These are phyloP conservation scores for Lipomyces lipofer DNA, from an alignment of 805 yeast genomes.

Conservation along the genomic window DNA sequence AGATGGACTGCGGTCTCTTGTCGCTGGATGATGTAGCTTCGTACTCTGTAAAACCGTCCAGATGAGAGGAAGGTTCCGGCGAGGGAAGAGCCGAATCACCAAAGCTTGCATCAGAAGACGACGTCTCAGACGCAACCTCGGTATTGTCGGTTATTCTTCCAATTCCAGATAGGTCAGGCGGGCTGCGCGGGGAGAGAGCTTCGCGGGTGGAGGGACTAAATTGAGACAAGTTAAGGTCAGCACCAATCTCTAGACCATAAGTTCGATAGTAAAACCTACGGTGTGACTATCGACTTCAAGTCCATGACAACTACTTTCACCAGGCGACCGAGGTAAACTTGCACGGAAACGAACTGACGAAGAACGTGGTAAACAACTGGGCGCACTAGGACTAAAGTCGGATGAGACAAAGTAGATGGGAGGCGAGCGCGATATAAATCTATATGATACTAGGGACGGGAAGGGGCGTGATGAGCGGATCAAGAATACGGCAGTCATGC, in stretches of 20 bases:
- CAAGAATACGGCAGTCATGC: no score
- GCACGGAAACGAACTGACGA: no score
- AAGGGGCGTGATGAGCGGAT: no score
- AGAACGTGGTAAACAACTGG: no score
- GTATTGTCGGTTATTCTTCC: no score
- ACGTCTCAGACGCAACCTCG: no score
- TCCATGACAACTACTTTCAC: constrained; percentile 15
- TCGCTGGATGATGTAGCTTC: neutral
- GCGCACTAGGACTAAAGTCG: no score
- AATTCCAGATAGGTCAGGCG: neutral
- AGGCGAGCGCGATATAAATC: no score
- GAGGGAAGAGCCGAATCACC: constrained; percentile 11
- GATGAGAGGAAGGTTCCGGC: constrained; percentile 10
- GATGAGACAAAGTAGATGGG: no score
- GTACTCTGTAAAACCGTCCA: neutral
- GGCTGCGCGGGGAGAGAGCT: neutral
- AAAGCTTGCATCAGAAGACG: neutral
- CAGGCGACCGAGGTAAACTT: no score
- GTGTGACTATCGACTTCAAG: constrained; percentile 19
- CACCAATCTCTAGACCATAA: neutral
- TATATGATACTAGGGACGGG: no score
- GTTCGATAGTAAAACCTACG: constrained; percentile 9
- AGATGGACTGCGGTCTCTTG: no score
- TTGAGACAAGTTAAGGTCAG: neutral
- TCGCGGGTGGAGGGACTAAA: neutral